Evolutionary conservation across 2,329 filamentous ascomycete species (phyloP).

Genomic region (Pseudocercospora cruenta): DNA sequence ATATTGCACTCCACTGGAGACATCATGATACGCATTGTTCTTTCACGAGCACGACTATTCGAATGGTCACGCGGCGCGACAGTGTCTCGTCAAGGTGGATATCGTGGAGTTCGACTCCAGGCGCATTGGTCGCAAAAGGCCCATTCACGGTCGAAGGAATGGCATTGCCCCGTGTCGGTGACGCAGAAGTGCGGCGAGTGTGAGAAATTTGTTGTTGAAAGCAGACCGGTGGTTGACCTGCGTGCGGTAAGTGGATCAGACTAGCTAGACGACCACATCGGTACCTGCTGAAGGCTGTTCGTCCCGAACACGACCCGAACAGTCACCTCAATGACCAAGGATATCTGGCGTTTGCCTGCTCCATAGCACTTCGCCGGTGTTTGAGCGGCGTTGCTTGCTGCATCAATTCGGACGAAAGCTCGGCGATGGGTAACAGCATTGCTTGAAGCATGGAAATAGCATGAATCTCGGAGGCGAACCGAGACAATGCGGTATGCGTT

Average conservation of each 20-base stretch:
- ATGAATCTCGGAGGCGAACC: background rate
- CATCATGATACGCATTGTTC: background rate
- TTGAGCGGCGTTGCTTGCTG: background rate
- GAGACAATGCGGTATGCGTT: background rate
- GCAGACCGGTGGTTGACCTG: background rate
- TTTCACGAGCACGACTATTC: background rate
- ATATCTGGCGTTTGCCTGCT: background rate
- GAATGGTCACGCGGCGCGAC: constrained; percentile 1
- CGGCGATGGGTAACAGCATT: background rate
- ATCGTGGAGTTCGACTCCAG: constrained; percentile 3
- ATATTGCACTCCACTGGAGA: constrained; percentile 17
- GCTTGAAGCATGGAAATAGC: background rate
- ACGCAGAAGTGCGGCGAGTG: constrained; percentile 9
- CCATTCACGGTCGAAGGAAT: constrained; percentile 2
- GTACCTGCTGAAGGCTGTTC: background rate
- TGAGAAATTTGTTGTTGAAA: constrained; percentile 1
- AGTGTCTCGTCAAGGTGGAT: background rate
- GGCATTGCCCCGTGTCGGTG: constrained; percentile 12
- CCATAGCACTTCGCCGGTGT: background rate
- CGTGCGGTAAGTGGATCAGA: constrained; percentile 12
- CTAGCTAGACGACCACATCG: background rate
- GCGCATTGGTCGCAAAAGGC: constrained; percentile 11
- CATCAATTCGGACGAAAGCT: background rate
- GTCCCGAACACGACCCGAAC: constrained; percentile 2
- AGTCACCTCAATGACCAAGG: background rate